Base-by-base conservation (phyloP, 257 asterid species). In the Gynochthodes officinalis region DNA sequence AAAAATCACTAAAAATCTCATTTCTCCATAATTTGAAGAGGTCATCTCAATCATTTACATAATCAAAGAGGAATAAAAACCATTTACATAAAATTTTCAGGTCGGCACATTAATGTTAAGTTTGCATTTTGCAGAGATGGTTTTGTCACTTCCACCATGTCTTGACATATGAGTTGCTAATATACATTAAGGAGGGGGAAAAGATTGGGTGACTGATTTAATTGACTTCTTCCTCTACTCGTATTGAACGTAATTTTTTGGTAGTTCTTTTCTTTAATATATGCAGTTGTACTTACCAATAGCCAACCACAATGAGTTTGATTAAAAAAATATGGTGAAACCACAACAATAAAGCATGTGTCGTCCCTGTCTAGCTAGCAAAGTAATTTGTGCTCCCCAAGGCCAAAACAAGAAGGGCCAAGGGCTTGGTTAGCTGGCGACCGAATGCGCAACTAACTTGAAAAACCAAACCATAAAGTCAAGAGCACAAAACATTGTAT, bases 151-250 rank as follows among this genome's bases (percentile, higher is more conserved):
- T 42, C 5, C 25, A 40, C 25, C 57, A 16, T 23, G 39, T 25
- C 40, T 27, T 55, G 35, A 40, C 23, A 58, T 32, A 6, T 7
- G 12, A 18, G 4, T 13, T 7, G 7, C 67, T 35, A 33, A 33
- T 7, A 33, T 7, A 57, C 66, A 50, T 3, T 37, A 2, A 7
- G 42, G 7, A 3, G 5, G n/a, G 53, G 23, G 5, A 59, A 52
- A 30, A 7, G 71, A 60, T 76, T 16, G 67, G 65, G 67, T 70
- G n/a, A 63, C 67, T 75, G n/a, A n/a, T n/a, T n/a, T 70, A 76
- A 76, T 70, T 52, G 44, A n/a, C 11, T 70, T 61, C 40, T 9
- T n/a, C 33, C 50, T 40, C 42, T 61, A 9, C 46, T 32, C 10
- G 35, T 30, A 35, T 19, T 37, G 42, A 2, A 7, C 42, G 18